A percentile compares a stretch with the other conserved stretches of the same genome.
Evolutionary conservation across 108 stramenopile species (phyloP).

Genomic region (Epipyxis sp.): DNA sequence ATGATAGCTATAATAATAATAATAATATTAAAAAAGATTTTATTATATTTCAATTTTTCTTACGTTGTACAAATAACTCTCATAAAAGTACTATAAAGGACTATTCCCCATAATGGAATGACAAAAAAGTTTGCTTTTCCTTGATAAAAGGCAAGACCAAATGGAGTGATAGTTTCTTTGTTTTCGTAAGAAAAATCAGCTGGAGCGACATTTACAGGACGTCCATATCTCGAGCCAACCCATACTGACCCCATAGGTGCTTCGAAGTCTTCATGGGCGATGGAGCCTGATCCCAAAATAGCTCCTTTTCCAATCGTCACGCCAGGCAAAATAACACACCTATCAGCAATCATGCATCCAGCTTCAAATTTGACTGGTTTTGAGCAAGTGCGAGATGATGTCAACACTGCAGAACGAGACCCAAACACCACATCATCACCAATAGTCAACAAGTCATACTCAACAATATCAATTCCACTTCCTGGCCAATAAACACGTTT

Average conservation of each 20-base stretch:
- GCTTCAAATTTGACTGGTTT: background rate
- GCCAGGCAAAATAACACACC: slow-evolving; percentile 21
- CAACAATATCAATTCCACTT: slow-evolving; percentile 11
- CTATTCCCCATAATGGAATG: slow-evolving; percentile 9
- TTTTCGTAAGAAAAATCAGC: background rate
- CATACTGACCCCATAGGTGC: background rate
- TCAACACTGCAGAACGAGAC: background rate
- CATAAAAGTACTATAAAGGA: background rate
- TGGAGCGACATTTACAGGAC: background rate
- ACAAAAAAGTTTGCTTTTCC: background rate
- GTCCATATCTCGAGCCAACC: background rate
- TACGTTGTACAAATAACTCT: background rate
- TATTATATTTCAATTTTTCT: no score
- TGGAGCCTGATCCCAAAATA: slow-evolving; percentile 2
- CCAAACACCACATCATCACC: slow-evolving; percentile 27
- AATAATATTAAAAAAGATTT: no score
- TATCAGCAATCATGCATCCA: slow-evolving; percentile 6
- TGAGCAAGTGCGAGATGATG: background rate
- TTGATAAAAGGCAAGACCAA: slow-evolving; percentile 13
- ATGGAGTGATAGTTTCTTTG: background rate
- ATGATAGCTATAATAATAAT: no score
- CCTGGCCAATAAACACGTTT: slow-evolving; percentile 10
- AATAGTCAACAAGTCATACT: background rate
- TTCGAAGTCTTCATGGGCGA: background rate
- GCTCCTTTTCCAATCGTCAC: background rate